phyloP scores from a whole-genome alignment of 306 rosid species.

The Casuarina cunninghamiana region DNA sequence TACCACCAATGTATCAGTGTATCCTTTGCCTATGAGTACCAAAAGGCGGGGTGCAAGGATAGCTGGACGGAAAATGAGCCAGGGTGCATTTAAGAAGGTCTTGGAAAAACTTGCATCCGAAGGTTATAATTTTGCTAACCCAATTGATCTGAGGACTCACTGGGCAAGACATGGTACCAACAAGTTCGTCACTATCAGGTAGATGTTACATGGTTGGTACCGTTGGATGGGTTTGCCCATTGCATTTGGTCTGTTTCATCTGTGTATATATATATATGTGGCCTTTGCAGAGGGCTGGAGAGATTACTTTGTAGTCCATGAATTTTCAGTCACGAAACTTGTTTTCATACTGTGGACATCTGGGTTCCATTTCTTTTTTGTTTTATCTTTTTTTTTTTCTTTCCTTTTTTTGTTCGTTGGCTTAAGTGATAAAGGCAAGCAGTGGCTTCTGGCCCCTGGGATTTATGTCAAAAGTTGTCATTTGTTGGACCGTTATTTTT shows the following conservation, averaged over 20 bases:
- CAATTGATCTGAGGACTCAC: constrained; percentile 86
- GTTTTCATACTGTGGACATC: constrained; percentile 42
- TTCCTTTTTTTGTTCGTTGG: constrained; percentile 43
- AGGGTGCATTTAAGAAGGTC: constrained; percentile 98
- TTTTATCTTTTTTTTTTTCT: constrained; percentile 47
- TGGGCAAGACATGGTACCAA: constrained; percentile 99
- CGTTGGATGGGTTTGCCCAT: constrained; percentile 28
- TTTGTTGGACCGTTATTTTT: constrained; percentile 47
- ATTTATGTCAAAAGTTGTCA: constrained; percentile 57
- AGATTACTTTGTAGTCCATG: constrained; percentile 53
- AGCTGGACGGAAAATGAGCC: constrained; percentile 99
- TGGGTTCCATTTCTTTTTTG: constrained; percentile 23
- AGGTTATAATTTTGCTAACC: constrained; percentile 86
- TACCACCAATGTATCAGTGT: constrained; percentile 74
- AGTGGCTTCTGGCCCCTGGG: constrained; percentile 41
- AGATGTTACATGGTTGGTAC: constrained; percentile 42
- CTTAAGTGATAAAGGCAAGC: constrained; percentile 51
- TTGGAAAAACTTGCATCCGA: constrained; percentile 94
- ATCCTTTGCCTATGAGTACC: constrained; percentile 97
- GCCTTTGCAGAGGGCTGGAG: constrained; percentile 51
- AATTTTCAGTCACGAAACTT: constrained; percentile 46
- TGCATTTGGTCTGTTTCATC: constrained; percentile 40
- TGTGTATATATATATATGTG: constrained; percentile 72
- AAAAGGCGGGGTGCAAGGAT: constrained; percentile 97
- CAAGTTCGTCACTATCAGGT: constrained; percentile 97